Percentiles rank a stretch among this genome's conserved stretches.
Evolutionary conservation across 305 asterid species (phyloP).

Genomic region (Fraxinus greggii): DNA sequence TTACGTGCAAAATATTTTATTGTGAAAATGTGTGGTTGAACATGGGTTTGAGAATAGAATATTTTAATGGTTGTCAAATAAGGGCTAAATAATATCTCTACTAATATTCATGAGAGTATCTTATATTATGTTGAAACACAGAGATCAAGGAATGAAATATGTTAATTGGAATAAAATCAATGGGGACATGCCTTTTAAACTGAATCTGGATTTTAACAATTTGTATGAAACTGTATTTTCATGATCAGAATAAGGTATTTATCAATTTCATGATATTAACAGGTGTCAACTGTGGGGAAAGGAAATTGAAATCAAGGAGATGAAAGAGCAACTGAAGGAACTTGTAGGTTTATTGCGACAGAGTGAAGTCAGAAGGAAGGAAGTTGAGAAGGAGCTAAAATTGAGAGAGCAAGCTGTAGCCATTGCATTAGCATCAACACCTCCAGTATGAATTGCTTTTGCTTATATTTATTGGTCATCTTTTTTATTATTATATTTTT

Average conservation of each 20-base stretch:
- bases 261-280: constrained; percentile 25
- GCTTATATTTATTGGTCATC: not conserved
- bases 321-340: constrained; percentile 94
- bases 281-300: constrained; percentile 93
- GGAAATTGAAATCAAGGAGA: constrained; percentile 83
- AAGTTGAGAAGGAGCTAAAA: constrained; percentile 76
- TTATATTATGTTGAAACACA: not conserved
- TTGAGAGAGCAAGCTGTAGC: constrained; percentile 62
- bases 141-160: not conserved
- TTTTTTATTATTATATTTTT: not conserved
- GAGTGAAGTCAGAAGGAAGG: constrained; percentile 87
- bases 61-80: not conserved
- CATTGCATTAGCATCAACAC: constrained; percentile 66
- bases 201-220: not conserved
- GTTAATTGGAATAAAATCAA: not conserved
- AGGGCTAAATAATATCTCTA: not conserved
- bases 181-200: not conserved
- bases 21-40: not conserved
- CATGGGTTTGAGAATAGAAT: not conserved
- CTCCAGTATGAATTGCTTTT: constrained; percentile 52
- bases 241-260: not conserved
- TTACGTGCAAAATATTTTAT: not conserved
- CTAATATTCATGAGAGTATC: not conserved
- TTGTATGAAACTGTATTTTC: not conserved
- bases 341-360: constrained; percentile 77